Base-by-base conservation (phyloP, 1,284 basidiomycete species). In the Boletellus sp. region DNA sequence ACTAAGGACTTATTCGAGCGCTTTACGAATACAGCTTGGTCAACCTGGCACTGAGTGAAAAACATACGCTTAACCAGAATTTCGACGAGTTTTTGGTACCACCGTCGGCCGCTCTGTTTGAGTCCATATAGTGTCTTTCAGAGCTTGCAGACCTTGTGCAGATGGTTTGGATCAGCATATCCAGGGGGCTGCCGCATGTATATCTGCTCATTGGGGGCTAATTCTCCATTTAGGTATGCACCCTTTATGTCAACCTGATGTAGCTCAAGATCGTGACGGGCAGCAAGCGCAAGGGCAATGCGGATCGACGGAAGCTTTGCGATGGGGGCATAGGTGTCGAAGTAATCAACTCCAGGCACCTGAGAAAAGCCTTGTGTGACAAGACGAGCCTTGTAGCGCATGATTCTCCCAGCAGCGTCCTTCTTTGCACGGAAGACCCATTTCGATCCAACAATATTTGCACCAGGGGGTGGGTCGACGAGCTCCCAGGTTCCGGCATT, bases 401-500 rank as follows among this genome's bases (percentile, higher is more conserved):
- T 11, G 0, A 34, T 43, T 1, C 13, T n/a, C 0, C 46, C 43
- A 22, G 34, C 0, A 1, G 10, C 22, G 14, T 53, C 33, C 0
- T 11, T 4, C 6, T 52, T 53, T 0, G 49, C 8, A 0, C 9
- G 19, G 11, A 52, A 53, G 21, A 54, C 22, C 0, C 36, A 36
- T 0, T 3, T 3, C 0, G 45, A 23, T 0, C 8, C 1, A 45
- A 54, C 48, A 2, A 48, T 43, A 0, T 2, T 9, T 0, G 1
- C 25, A 3, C 41, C 43, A 25, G 25, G 10, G 25, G 52, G 49
- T 6, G 11, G 6, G 7, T 57, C 41, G 1, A 37, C 35, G 0
- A 56, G 23, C 0, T 46, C 20, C 52, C 54, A 56, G 8, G 51
- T 56, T 1, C 39, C 21, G 0, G 52, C 54, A 1, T 56, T 47